A percentile compares a stretch with the other conserved stretches of the same genome.
Conservation (phyloP, 148 eudicot species). For the Rhododendron williamsianum region DNA sequence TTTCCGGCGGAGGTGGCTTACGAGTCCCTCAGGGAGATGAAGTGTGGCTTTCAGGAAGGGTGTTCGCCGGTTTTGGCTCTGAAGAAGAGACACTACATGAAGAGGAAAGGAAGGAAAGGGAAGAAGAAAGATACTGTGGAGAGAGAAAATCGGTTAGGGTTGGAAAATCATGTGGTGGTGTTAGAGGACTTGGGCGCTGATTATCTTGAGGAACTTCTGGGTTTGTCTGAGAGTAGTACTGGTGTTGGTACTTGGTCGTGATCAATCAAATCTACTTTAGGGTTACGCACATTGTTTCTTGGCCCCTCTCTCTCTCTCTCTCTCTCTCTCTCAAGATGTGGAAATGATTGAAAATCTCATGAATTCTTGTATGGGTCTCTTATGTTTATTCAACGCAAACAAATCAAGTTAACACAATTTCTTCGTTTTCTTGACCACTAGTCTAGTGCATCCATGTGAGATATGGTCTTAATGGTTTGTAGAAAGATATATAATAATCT, state of each 20-base stretch:
- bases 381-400: background rate
- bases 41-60: constrained; percentile 10
- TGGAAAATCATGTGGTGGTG: background rate
- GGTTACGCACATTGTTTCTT: background rate
- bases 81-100: constrained; percentile 14
- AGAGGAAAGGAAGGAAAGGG: background rate
- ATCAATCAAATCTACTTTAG: background rate
- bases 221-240: background rate
- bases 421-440: background rate
- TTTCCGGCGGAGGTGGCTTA: constrained; percentile 14
- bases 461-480: background rate
- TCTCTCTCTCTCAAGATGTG: background rate
- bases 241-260: background rate
- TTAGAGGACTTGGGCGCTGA: constrained; percentile 13
- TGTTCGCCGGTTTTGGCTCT: constrained; percentile 11
- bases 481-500: no score
- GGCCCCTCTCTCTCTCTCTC: background rate
- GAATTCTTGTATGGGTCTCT: background rate
- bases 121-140: background rate
- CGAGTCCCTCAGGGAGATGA: background rate
- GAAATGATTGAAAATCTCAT: background rate
- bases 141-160: background rate
- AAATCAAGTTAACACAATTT: background rate
- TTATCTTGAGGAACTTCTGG: constrained; percentile 6
- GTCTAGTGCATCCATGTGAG: background rate